Evolutionary conservation across 2,329 filamentous ascomycete species (phyloP), one percentile per base, ranked within the genome.

Genomic region (Aspergillus amoenus): DNA sequence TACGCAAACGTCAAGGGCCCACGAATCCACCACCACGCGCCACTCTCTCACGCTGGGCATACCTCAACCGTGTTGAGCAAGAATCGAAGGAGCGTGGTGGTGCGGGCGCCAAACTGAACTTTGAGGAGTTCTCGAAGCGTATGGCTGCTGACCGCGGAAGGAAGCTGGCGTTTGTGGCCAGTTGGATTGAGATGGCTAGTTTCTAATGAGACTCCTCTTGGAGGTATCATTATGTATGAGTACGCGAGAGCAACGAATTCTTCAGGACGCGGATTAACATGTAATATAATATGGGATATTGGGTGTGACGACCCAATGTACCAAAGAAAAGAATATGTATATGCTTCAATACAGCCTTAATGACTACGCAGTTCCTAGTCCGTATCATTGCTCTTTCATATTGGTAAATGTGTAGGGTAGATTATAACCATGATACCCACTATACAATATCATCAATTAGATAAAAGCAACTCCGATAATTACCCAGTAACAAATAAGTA

Each of bases 181-280:
- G 86, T 66, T 97, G 93, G 93, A 90, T 97, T 73, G 93, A 97
- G 62, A 81, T 85, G 81, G 84, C 84, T 66, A 80, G 81, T 70
- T 84, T 87, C 69, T 85, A 62, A 24, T 24, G 9, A 47, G 32
- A 11, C 57, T n/a, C 27, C 15, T n/a, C 18, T 27, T 40, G 21
- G 5, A n/a, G 21, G 8, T n/a, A 6, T 32, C 40, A 4, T 32
- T 45, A 34, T 40, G 30, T 50, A 39, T 50, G 30, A 30, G 22
- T 30, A 45, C 12, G 12, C 6, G 34, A 13, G 43, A n/a, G 4
- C 17, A n/a, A n/a, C 22, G 30, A 18, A 13, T 27, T 45, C 12
- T 21, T 21, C 9, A 2, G 21, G 21, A 21, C 2, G 17, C 40
- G 17, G 17, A 21, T 37, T 37, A 13, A 37, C 9, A 13, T 37